Evolutionary conservation across 1,284 basidiomycete species (phyloP), one percentile per base, ranked within the genome.

Genomic region (Tausonia pullulans): DNA sequence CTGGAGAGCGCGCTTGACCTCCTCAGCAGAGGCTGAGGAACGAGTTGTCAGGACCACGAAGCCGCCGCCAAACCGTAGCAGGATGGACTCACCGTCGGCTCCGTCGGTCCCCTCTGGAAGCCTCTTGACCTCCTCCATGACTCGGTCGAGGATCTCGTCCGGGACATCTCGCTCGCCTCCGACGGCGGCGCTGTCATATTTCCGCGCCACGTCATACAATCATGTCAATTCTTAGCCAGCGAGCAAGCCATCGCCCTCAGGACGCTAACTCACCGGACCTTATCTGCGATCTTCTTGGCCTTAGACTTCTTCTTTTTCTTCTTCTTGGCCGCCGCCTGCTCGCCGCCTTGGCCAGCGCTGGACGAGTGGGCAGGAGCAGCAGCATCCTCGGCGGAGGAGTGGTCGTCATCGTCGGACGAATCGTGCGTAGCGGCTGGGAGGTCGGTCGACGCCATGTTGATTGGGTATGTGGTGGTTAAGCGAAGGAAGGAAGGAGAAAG

Each of bases 301-400:
- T 75, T 77, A 43, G 72, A 68, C 70, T 75, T 74, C 68, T 73
- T 73, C 72, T 74, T 74, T 69, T 75, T 76, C 71, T 74, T 73
- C 68, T 74, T 76, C 65, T 69, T 70, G 57, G 67, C 46, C 9
- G 68, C 40, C 16, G 48, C 66, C 13, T 68, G 67, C 4, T 57
- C 57, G n/a, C 62, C 60, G 4, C 65, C 63, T 43, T 16, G 43
- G 14, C 14, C 49, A 27, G 50, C 48, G 2, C 40, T n/a, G 27
- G 41, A 4, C 27, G 60, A n/a, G 14, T n/a, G 53, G 53, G 14
- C 14, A n/a, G 13, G 10, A 27, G n/a, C n/a, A n/a, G n/a, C n/a
- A n/a, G n/a, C 49, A 10, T 50, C n/a, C 27, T 27, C 27, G 27
- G 27, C 27, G 27, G 49, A 2, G n/a, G 49, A 10, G 49, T 4